Conservation (phyloP, 257 asterid species). For the Hygrophila difformis region DNA sequence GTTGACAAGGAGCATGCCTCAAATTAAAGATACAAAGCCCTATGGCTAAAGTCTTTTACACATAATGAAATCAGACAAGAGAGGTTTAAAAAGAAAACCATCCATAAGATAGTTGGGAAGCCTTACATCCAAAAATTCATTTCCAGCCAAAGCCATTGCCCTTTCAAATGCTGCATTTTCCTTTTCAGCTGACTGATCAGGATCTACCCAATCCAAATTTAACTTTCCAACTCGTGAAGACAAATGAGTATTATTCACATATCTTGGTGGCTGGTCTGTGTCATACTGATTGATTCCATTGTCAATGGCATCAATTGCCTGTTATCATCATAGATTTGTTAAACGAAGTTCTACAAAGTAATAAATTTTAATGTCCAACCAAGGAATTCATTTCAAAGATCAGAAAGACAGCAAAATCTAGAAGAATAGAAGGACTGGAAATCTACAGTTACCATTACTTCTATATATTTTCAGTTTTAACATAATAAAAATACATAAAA, state of each 20-base stretch:
- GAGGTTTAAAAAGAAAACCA: neutral
- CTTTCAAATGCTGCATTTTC: conserved; percentile 74
- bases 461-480: too few relatives aligned
- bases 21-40: neutral
- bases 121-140: conserved; percentile 79
- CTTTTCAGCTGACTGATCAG: conserved; percentile 76
- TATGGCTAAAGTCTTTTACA: neutral
- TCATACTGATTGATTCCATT: conserved; percentile 85
- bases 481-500: too few relatives aligned
- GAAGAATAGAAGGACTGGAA: too few relatives aligned
- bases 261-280: conserved; percentile 80
- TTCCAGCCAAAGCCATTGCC: conserved; percentile 79
- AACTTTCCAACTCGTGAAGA: conserved; percentile 81
- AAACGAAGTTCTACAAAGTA: too few relatives aligned
- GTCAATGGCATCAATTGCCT: conserved; percentile 91
- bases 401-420: too few relatives aligned
- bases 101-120: conserved; percentile 8
- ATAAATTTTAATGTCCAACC: too few relatives aligned
- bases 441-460: too few relatives aligned
- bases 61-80: neutral
- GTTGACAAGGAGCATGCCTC: too few relatives aligned
- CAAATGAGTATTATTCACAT: conserved; percentile 65
- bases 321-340: conserved; percentile 19
- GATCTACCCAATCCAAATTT: conserved; percentile 81
- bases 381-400: too few relatives aligned